phyloP scores from a whole-genome alignment of 2,329 filamentous ascomycete species.

The Botryotinia calthae region DNA sequence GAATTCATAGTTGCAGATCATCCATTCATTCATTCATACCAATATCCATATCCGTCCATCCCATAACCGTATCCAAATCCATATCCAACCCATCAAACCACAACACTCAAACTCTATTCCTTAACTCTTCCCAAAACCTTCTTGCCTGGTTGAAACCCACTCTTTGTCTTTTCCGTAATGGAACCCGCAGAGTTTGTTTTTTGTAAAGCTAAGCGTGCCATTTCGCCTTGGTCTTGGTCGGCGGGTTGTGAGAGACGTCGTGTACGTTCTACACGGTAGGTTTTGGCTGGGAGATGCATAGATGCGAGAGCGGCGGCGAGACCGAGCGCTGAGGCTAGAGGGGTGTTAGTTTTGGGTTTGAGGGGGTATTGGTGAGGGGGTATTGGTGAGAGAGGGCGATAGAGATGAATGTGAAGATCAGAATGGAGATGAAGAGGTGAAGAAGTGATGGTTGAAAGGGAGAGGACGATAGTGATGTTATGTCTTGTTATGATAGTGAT shows the following conservation, averaged over 20 bases:
- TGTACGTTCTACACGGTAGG: constrained; percentile 16
- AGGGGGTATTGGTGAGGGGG: too few species aligned
- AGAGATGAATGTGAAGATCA: too few species aligned
- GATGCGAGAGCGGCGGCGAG: constrained; percentile 17
- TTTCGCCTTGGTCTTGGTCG: neutral
- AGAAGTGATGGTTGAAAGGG: neutral
- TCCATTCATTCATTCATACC: neutral
- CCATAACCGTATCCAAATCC: neutral
- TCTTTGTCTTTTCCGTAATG: neutral
- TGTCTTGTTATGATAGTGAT: neutral
- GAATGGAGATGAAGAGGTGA: neutral
- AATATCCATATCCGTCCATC: neutral
- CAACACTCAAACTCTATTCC: neutral
- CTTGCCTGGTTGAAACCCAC: constrained; percentile 9
- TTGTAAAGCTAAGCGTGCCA: constrained; percentile 13
- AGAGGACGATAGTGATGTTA: too few species aligned
- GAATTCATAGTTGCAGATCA: neutral
- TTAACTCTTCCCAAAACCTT: constrained; percentile 13
- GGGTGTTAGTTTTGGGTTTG: neutral
- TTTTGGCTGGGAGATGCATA: constrained; percentile 18
- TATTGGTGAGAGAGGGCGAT: too few species aligned
- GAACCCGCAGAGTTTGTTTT: constrained; percentile 15
- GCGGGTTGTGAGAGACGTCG: constrained; percentile 17
- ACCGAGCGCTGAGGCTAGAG: constrained; percentile 15
- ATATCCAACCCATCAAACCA: neutral